Base-by-base conservation (phyloP, 2,329 filamentous ascomycete species). In the Neofusicoccum kwambonambiense region DNA sequence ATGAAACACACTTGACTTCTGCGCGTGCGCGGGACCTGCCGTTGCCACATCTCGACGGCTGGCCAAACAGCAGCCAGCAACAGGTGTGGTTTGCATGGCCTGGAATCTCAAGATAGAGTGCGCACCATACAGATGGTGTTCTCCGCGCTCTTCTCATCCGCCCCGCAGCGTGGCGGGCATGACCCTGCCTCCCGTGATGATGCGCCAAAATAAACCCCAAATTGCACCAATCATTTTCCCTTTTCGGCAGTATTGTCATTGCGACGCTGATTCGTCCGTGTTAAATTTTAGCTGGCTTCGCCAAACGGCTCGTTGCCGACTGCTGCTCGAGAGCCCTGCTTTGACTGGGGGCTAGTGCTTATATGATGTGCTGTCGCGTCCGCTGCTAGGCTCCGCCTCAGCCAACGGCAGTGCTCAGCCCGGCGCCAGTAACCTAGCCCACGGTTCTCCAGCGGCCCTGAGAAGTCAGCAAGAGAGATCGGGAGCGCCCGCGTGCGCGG, bases 151-250 rank as follows among this genome's bases (percentile, higher is more conserved):
- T 47, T 60, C 56, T 60, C 56, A 45, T 60, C 47, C 56, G 56
- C 31, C 8, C 15, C 31, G 34, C 34, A 6, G n/a, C 3, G 15
- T 15, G 50, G 50, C 27, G 34, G 50, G 15, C 44, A 19, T 41
- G n/a, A 47, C 56, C 56, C 31, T 37, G 41, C 42, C 42, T 22
- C 41, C 50, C 37, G 11, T 15, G 17, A 22, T 35, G 56, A 47
- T 45, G 56, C 42, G 56, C 42, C 41, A 60, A 60, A 60, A 60
- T 60, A 60, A 58, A 60, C 47, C 56, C 42, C 56, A 60, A 35
- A 60, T 42, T 6, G 31, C 13, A 60, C 56, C 56, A 60, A 60
- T 60, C 56, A 47, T 15, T 47, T 47, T 13, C 56, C 22, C 13
- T n/a, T 47, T 45, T 47, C 9, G 42, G 31, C 3, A 45, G 9